These are phyloP conservation scores for Chlorella sp. DNA, from an alignment of 139 green algal genomes.

Conservation along the genomic window DNA sequence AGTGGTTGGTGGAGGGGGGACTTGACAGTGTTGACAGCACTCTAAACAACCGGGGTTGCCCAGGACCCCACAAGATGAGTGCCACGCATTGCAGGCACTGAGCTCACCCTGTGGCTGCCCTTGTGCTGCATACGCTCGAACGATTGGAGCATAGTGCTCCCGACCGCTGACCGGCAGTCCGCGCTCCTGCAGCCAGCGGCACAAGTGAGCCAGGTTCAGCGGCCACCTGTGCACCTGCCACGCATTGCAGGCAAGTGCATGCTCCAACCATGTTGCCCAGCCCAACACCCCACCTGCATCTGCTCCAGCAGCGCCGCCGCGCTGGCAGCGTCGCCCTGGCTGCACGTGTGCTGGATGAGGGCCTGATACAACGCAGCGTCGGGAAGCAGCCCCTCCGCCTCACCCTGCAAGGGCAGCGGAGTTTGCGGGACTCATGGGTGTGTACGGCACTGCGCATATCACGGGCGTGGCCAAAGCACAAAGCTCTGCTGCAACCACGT, in stretches of 20 bases:
- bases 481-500: too few relatives aligned
- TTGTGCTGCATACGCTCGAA: neutral
- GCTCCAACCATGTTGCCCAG: neutral
- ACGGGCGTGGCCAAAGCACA: too few relatives aligned
- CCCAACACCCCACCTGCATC: neutral
- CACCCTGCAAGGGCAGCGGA: constrained; percentile 23
- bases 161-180: neutral
- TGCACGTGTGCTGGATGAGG: neutral
- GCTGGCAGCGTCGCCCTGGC: neutral
- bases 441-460: too few relatives aligned
- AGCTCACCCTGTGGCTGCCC: neutral
- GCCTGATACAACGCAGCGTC: neutral
- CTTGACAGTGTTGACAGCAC: too few relatives aligned
- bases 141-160: neutral
- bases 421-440: too few relatives aligned
- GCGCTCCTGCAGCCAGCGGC: neutral
- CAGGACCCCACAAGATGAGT: too few relatives aligned
- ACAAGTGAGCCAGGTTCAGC: too few relatives aligned
- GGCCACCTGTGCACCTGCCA: too few relatives aligned
- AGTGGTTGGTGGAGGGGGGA: too few relatives aligned
- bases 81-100: neutral
- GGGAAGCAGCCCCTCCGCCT: constrained; percentile 10
- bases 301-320: neutral
- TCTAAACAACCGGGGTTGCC: too few relatives aligned
- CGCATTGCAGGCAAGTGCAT: neutral